phyloP scores from a whole-genome alignment of 805 yeast genomes.

The Zygosaccharomyces lentus region DNA sequence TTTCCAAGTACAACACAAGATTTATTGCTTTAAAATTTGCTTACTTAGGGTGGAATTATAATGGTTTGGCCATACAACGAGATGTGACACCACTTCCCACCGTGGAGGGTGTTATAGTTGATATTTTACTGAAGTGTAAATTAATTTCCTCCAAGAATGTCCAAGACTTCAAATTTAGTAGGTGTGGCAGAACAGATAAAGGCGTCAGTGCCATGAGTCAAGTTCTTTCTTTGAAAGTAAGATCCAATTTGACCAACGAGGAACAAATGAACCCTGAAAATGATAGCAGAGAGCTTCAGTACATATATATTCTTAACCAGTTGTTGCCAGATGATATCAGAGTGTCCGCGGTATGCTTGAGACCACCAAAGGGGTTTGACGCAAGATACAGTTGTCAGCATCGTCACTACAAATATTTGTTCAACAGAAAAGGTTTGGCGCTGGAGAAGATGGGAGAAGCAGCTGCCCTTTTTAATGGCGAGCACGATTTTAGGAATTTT shows the following conservation, averaged over 20 bases:
- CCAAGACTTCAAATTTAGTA: slow-evolving; percentile 63
- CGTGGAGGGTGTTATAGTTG: slow-evolving; percentile 70
- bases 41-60: slow-evolving; percentile 91
- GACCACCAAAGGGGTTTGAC: slow-evolving; percentile 81
- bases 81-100: slow-evolving; percentile 79
- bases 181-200: slow-evolving; percentile 93
- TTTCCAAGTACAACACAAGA: slow-evolving; percentile 56
- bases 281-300: slow-evolving; percentile 71
- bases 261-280: slow-evolving; percentile 53
- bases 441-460: slow-evolving; percentile 66
- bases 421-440: slow-evolving; percentile 55
- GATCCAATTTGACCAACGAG: slow-evolving; percentile 62
- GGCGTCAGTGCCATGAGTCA: slow-evolving; percentile 98
- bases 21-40: slow-evolving; percentile 79
- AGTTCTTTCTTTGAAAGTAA: slow-evolving; percentile 72
- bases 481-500: slow-evolving; percentile 88
- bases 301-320: slow-evolving; percentile 69
- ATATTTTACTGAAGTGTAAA: slow-evolving; percentile 64
- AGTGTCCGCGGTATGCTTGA: slow-evolving; percentile 72
- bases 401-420: slow-evolving; percentile 83
- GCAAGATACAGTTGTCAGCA: slow-evolving; percentile 88
- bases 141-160: slow-evolving; percentile 60
- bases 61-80: slow-evolving; percentile 80
- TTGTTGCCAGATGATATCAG: slow-evolving; percentile 77
- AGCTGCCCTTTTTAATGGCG: slow-evolving; percentile 55